These are phyloP conservation scores for Entophlyctis luteolus DNA, from an alignment of 192 early-diverging fungal genomes.

Conservation along the genomic window DNA sequence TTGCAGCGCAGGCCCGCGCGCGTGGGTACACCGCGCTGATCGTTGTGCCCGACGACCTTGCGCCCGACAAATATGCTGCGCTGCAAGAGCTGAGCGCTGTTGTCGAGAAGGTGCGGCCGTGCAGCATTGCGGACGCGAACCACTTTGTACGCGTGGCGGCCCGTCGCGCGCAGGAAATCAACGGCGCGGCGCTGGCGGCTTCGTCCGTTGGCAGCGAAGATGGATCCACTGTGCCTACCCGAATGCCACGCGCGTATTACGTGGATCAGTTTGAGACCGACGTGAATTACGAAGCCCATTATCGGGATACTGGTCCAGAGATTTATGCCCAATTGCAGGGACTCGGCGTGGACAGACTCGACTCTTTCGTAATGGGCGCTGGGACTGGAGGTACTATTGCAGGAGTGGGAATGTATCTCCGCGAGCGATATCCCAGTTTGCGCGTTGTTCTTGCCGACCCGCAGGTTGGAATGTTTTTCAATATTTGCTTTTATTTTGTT, in stretches of 20 bases:
- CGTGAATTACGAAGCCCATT: slow-evolving; percentile 75
- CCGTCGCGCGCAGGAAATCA: slow-evolving; percentile 66
- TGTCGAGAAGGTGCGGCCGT: slow-evolving; percentile 88
- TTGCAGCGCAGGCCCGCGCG: slow-evolving; percentile 85
- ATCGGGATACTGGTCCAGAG: slow-evolving; percentile 81
- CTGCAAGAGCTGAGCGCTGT: slow-evolving; percentile 77
- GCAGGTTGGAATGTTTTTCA: neutral
- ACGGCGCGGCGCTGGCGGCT: slow-evolving; percentile 25
- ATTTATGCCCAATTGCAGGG: slow-evolving; percentile 72
- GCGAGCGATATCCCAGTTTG: slow-evolving; percentile 57
- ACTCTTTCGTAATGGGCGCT: slow-evolving; percentile 87
- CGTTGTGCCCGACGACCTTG: slow-evolving; percentile 91
- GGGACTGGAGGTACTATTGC: slow-evolving; percentile 83
- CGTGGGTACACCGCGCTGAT: slow-evolving; percentile 91
- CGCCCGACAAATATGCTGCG: slow-evolving; percentile 82
- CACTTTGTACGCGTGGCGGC: slow-evolving; percentile 92
- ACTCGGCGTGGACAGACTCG: slow-evolving; percentile 27
- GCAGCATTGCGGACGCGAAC: slow-evolving; percentile 82
- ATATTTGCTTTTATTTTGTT: neutral
- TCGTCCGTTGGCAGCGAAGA: neutral
- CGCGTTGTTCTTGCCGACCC: slow-evolving; percentile 83
- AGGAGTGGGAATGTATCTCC: slow-evolving; percentile 84
- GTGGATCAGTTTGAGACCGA: slow-evolving; percentile 95
- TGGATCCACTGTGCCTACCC: no score
- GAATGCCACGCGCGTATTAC: slow-evolving; percentile 61